Evolutionary conservation across 192 early-diverging fungal genomes (phyloP).

Genomic region (Coemansia pectinata): DNA sequence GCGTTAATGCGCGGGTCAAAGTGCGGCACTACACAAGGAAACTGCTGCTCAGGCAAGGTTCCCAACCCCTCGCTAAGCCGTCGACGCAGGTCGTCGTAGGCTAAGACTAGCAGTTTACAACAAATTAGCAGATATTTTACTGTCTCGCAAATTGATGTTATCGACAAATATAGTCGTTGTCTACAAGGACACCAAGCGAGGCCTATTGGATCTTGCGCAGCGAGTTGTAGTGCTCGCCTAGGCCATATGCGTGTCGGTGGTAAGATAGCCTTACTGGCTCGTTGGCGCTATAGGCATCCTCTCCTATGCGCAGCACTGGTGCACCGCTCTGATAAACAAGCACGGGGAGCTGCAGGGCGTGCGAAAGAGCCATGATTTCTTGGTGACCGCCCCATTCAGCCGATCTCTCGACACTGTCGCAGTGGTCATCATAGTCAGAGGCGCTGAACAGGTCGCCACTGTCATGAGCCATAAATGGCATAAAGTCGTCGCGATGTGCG

Average conservation of each 20-base stretch:
- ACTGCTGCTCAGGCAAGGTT: conserved; percentile 6
- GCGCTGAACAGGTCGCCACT: conserved; percentile 74
- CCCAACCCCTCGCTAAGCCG: neutral
- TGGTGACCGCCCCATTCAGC: conserved; percentile 94
- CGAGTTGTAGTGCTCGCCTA: conserved; percentile 98
- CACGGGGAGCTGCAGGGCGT: conserved; percentile 71
- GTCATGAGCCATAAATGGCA: conserved; percentile 83
- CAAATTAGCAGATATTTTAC: neutral
- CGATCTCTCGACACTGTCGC: conserved; percentile 73
- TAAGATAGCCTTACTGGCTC: conserved; percentile 76
- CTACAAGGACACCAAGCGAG: neutral
- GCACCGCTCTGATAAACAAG: conserved; percentile 84
- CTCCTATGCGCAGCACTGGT: conserved; percentile 77
- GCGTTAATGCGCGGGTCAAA: conserved; percentile 49
- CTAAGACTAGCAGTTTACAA: neutral
- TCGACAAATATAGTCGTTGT: neutral
- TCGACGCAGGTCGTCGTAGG: conserved; percentile 15
- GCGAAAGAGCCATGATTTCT: conserved; percentile 84
- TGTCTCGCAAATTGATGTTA: neutral
- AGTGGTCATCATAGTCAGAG: conserved; percentile 75
- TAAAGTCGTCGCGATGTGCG: conserved; percentile 78
- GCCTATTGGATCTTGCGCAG: conserved; percentile 42
- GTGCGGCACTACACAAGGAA: conserved; percentile 12
- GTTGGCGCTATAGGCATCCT: conserved; percentile 62
- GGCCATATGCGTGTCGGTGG: conserved; percentile 86